Evolutionary conservation across 139 green algal species (phyloP), one percentile per base, ranked within the genome.

Genomic region (Chlorella sorokiniana): DNA sequence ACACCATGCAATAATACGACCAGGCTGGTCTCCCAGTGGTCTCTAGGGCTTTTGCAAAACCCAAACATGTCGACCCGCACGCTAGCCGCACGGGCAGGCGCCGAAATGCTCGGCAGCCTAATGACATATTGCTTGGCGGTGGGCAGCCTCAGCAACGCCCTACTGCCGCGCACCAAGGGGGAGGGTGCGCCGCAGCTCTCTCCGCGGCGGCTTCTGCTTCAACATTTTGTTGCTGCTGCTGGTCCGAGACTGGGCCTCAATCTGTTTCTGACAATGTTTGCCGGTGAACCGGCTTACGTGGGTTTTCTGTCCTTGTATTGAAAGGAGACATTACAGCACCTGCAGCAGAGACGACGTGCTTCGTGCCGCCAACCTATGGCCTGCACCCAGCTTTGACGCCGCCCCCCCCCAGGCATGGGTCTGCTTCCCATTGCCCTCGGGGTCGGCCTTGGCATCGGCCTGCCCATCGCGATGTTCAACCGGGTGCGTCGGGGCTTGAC

Each of bases 131-230:
- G 51, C 35, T 51, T 78, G 35, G 72, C 72, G 6, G 29, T 78
- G 51, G 72, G 72, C 11, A 25, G 45, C 7, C 35, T 78, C 48
- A 51, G 48, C 48, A 78, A 78, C 25, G 72, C 72, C 10, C 72
- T 78, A 22, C 72, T 78, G 51, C 72, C 72, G 23, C 72, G 72
- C 51, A 78, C 72, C 72, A 78, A 78, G 51, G 72, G 72, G 0
- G 72, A 78, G 27, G 72, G 72, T n/a, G n/a, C n/a, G n/a, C n/a
- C n/a, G n/a, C n/a, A n/a, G n/a, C n/a, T n/a, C n/a, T n/a, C n/a
- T n/a, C n/a, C n/a, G n/a, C n/a, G n/a, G n/a, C n/a, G n/a, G n/a
- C n/a, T n/a, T n/a, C n/a, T n/a, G n/a, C n/a, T n/a, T n/a, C n/a
- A n/a, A n/a, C n/a, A n/a, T n/a, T n/a, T n/a, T n/a, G n/a, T n/a